A percentile compares a stretch with the other conserved stretches of the same genome.
Evolutionary conservation across 2,329 filamentous ascomycete genomes (phyloP).

Genomic region (Alternaria incomplexa): DNA sequence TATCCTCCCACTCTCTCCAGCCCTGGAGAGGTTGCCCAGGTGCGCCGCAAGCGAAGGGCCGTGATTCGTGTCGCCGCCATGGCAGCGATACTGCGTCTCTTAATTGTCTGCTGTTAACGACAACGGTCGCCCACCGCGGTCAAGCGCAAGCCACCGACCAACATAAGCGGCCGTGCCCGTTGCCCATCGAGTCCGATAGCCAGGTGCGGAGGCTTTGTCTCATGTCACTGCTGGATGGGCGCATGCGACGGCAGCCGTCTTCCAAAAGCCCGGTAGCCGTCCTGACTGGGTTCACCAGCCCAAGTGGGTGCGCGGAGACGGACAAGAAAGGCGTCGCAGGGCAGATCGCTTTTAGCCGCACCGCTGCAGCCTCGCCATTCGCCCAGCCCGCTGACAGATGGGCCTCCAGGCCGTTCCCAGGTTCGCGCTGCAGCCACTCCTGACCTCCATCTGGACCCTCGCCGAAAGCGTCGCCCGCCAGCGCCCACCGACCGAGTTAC

Average conservation of each 20-base stretch:
- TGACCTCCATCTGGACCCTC: slow-evolving; percentile 20
- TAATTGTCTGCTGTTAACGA: slow-evolving; percentile 5
- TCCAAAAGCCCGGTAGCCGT: slow-evolving; percentile 33
- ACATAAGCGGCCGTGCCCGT: slow-evolving; percentile 26
- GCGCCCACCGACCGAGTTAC: slow-evolving; percentile 35
- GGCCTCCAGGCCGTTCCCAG: slow-evolving; percentile 10
- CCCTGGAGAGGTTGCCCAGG: too few species aligned
- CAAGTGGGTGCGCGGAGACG: slow-evolving; percentile 16
- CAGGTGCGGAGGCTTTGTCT: slow-evolving; percentile 29
- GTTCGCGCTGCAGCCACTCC: slow-evolving; percentile 17
- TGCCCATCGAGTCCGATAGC: slow-evolving; percentile 27
- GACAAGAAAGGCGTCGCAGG: slow-evolving; percentile 21
- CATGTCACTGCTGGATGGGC: slow-evolving; percentile 30
- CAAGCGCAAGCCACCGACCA: slow-evolving; percentile 27
- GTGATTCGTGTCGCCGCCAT: not conserved
- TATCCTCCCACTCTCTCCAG: not conserved
- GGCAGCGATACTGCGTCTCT: slow-evolving; percentile 8
- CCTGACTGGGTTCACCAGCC: slow-evolving; percentile 16
- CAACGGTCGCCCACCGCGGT: slow-evolving; percentile 3
- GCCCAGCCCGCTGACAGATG: slow-evolving; percentile 15
- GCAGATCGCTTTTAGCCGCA: slow-evolving; percentile 24
- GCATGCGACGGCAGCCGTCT: slow-evolving; percentile 32
- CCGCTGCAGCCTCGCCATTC: slow-evolving; percentile 13
- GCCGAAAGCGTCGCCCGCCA: slow-evolving; percentile 21
- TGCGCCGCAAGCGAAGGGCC: not conserved